These are phyloP conservation scores for Fusarium keratoplasticum DNA, from an alignment of 2,329 filamentous ascomycete species.

Conservation along the genomic window DNA sequence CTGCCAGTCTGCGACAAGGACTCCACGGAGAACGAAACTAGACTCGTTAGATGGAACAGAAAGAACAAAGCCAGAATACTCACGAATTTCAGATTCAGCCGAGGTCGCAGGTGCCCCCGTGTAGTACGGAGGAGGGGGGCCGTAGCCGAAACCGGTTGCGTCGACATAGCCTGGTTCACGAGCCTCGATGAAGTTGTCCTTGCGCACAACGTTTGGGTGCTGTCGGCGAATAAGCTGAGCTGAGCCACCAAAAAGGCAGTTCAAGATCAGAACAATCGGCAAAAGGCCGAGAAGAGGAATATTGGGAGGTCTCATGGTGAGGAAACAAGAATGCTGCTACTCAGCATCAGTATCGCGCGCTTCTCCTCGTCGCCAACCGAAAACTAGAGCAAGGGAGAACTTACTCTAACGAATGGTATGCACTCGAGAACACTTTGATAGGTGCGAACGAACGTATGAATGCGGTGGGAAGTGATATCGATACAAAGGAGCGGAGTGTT, in stretches of 20 bases:
- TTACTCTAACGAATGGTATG: slow-evolving; percentile 1
- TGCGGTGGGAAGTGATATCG: slow-evolving; percentile 3
- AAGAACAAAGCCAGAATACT: neutral
- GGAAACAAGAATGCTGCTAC: slow-evolving; percentile 9
- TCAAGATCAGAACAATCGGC: slow-evolving; percentile 44
- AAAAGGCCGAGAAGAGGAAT: slow-evolving; percentile 48
- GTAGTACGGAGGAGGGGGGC: slow-evolving; percentile 41
- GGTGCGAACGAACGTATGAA: slow-evolving; percentile 15
- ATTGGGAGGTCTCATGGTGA: slow-evolving; percentile 52
- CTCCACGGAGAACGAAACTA: slow-evolving; percentile 17
- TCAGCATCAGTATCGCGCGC: slow-evolving; percentile 4
- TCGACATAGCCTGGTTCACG: slow-evolving; percentile 10
- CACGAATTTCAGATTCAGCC: slow-evolving; percentile 18
- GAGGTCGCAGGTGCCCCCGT: slow-evolving; percentile 12
- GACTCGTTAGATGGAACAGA: slow-evolving; percentile 10
- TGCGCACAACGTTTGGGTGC: slow-evolving; percentile 5
- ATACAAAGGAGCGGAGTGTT: slow-evolving; percentile 22
- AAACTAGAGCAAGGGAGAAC: neutral
- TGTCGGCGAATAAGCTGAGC: slow-evolving; percentile 14
- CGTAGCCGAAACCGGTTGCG: slow-evolving; percentile 33
- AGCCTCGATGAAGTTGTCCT: slow-evolving; percentile 19
- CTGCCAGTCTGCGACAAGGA: slow-evolving; percentile 3
- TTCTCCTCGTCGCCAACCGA: neutral
- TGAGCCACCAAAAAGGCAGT: slow-evolving; percentile 25
- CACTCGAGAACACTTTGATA: neutral